Conservation (phyloP, 164 flowering plant genomes). For the Warburgia ugandensis region DNA sequence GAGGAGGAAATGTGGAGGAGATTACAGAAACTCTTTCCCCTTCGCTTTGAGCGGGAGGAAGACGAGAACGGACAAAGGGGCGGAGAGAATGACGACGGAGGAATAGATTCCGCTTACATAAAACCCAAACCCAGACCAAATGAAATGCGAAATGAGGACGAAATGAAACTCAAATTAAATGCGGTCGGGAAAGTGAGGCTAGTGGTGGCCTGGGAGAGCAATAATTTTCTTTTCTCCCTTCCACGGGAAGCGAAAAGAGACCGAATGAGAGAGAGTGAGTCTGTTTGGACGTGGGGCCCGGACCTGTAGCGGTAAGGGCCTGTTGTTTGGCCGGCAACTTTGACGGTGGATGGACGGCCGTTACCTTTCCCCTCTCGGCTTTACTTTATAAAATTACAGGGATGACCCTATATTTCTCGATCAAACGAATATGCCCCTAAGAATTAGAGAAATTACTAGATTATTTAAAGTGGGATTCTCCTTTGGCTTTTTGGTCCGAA, state of each 20-base stretch:
- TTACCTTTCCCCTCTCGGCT: not conserved
- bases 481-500: no score
- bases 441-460: no score
- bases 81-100: not conserved
- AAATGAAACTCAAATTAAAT: slow-evolving; percentile 2
- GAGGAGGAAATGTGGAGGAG: not conserved
- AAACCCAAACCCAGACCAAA: not conserved
- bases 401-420: no score
- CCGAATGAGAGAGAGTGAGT: no score
- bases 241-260: slow-evolving; percentile 4
- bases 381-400: no score
- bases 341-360: not conserved
- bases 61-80: not conserved
- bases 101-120: slow-evolving; percentile 2
- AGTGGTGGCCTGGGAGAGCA: not conserved
- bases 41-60: not conserved
- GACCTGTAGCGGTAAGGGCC: no score
- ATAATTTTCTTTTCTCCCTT: not conserved
- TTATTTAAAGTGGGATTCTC: no score
- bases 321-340: no score
- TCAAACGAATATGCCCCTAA: no score
- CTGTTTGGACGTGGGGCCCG: slow-evolving; percentile 1
- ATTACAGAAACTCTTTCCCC: not conserved
- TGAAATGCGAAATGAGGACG: not conserved
- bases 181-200: slow-evolving; percentile 3